Conservation (phyloP, 2,329 filamentous ascomycete species). For the Neopestalotiopsis rosae region DNA sequence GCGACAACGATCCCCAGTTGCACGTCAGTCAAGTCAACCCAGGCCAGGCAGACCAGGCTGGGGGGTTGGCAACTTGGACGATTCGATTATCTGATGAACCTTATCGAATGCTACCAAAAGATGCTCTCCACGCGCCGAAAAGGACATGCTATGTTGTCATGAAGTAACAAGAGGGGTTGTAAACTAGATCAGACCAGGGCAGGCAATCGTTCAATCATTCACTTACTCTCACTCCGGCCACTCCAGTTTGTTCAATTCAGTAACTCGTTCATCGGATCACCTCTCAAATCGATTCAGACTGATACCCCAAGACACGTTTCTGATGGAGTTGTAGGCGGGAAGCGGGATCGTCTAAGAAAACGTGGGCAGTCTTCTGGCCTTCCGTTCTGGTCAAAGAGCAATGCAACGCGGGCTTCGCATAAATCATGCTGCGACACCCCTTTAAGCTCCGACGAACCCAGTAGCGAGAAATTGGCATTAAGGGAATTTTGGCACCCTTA, state of each 20-base stretch:
- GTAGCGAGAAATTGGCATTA: constrained; percentile 15
- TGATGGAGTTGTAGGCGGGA: constrained; percentile 2
- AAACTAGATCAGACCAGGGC: too few relatives aligned
- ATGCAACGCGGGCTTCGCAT: constrained; percentile 12
- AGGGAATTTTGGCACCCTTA: constrained; percentile 11
- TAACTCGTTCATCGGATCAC: too few relatives aligned
- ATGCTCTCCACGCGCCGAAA: neutral
- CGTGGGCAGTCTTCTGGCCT: constrained; percentile 15
- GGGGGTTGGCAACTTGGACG: neutral
- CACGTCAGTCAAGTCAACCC: constrained; percentile 1
- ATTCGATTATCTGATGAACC: constrained; percentile 14
- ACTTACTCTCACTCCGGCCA: too few relatives aligned
- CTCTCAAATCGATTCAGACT: too few relatives aligned
- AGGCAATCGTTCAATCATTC: neutral
- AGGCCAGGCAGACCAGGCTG: neutral
- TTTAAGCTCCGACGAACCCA: constrained; percentile 19
- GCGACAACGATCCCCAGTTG: neutral
- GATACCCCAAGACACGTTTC: neutral
- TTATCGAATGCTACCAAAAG: constrained; percentile 14
- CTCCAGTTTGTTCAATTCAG: too few relatives aligned
- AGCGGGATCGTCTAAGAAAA: constrained; percentile 10
- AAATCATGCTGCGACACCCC: constrained; percentile 18
- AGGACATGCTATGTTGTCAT: neutral
- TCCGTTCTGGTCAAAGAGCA: constrained; percentile 16
- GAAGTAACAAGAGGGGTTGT: neutral